These are phyloP conservation scores for Boletus barrowsii DNA, from an alignment of 768 basidiomycete species.

Conservation along the genomic window DNA sequence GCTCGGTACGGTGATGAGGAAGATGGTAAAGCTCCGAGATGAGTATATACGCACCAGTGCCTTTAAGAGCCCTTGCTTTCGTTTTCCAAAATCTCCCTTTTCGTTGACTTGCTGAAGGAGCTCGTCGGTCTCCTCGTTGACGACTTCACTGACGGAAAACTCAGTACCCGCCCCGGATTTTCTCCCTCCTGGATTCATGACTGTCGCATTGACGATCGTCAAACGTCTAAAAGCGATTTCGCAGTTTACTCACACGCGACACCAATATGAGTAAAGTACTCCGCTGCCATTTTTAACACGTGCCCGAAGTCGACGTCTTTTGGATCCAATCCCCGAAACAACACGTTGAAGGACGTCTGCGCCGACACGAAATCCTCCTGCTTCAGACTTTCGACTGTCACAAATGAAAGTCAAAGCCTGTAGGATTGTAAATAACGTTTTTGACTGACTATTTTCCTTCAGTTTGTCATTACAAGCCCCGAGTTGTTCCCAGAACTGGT, in stretches of 20 bases:
- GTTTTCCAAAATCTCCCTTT: not conserved
- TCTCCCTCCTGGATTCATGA: not conserved
- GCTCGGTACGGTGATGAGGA: not conserved
- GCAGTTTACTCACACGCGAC: not conserved
- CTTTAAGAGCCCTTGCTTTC: not conserved
- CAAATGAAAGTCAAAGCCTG: not conserved
- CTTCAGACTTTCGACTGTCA: constrained; percentile 2
- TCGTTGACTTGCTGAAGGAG: constrained; percentile 1
- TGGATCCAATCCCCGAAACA: not conserved
- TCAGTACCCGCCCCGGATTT: not conserved
- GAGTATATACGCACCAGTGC: constrained; percentile 1
- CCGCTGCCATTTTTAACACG: not conserved
- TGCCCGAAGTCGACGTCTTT: not conserved
- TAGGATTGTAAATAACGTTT: not conserved
- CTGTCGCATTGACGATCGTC: not conserved
- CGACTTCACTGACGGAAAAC: not conserved
- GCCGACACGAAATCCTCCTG: constrained; percentile 1
- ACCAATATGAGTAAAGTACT: constrained; percentile 3
- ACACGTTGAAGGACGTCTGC: not conserved
- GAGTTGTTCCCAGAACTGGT: constrained; percentile 1
- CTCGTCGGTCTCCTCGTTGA: not conserved
- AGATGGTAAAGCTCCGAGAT: not conserved
- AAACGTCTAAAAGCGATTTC: not conserved
- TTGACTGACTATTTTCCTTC: not conserved
- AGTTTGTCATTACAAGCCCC: not conserved